Base-by-base conservation (phyloP, 2,329 filamentous ascomycete genomes). In the Fusarium sp. region DNA sequence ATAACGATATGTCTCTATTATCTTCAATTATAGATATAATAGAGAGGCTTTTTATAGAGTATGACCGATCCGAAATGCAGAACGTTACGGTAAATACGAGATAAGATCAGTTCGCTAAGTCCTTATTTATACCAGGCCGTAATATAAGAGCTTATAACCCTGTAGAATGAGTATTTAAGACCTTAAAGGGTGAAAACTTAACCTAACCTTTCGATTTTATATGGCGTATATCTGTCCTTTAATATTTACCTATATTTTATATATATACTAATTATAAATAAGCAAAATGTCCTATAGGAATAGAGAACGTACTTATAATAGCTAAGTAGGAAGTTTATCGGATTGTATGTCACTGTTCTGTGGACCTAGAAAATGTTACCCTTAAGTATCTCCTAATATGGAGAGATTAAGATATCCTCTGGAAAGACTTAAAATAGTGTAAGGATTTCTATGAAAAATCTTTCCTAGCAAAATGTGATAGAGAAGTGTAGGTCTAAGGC, bases 311-410 rank as follows among this genome's bases (percentile, higher is more conserved):
- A 19, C 50, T 40, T 23, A 27, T 25, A 19, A 53, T 53, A 4
- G 4, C 33, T 10, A 53, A 53, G 40, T 53, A 40, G 50, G 50
- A 53, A 9, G n/a, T 35, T 22, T 20, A 53, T 23, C 50, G 50
- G 15, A 32, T 53, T 6, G 50, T 40, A 53, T 22, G 6, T 20
- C 50, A 53, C 27, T 53, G 50, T 14, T 53, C 25, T 17, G 27
- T 53, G 14, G 15, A 9, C 3, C 15, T 53, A 9, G 19, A 27
- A 44, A 19, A 35, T 33, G 13, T 13, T 6, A 15, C 15, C 3
- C 15, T 53, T 3, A 19, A 44, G 20, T 53, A 44, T 25, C 9
- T 23, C 13, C 17, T 20, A 53, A 9, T 5, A 17, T 53, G 39
- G 50, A 10, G 43, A 33, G 39, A 53, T 15, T 30, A 44, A 53